Percentiles rank a stretch among this genome's conserved stretches.
phyloP scores from a whole-genome alignment of 352 stramenopile species.

The Phytophthora sp. region DNA sequence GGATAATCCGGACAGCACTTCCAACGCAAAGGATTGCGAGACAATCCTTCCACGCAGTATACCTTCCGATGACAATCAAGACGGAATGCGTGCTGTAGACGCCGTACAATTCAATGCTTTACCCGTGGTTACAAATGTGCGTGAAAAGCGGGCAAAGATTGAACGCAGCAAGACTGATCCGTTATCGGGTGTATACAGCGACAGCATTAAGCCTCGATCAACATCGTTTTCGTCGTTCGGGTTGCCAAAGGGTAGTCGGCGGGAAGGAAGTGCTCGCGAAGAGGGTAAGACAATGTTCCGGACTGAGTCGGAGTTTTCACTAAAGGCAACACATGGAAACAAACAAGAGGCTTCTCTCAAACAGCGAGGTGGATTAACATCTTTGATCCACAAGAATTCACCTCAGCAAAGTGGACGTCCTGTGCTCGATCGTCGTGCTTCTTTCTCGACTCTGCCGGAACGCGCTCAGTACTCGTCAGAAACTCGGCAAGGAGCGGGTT shows the following conservation, averaged over 20 bases:
- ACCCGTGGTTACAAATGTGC: conserved; percentile 3
- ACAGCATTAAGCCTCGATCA: conserved; percentile 40
- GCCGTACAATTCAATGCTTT: not conserved
- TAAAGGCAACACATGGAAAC: conserved; percentile 15
- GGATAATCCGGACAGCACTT: not conserved
- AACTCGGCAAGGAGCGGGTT: conserved; percentile 5
- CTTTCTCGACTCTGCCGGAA: conserved; percentile 40
- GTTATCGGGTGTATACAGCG: conserved; percentile 10
- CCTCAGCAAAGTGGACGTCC: conserved; percentile 25
- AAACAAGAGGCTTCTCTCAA: conserved; percentile 24
- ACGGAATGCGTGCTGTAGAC: conserved; percentile 11
- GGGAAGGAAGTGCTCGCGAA: conserved; percentile 14
- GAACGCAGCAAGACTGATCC: conserved; percentile 31
- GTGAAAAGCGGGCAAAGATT: conserved; percentile 31
- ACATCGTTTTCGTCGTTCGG: conserved; percentile 47
- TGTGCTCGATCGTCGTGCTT: conserved; percentile 56
- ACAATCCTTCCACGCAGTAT: not conserved
- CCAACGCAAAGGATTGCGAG: not conserved
- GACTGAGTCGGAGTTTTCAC: conserved; percentile 6
- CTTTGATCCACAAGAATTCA: conserved; percentile 27
- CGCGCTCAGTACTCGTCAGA: conserved; percentile 18
- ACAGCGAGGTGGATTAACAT: conserved; percentile 19
- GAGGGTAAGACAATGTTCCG: conserved; percentile 10
- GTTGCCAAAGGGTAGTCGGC: conserved; percentile 4
- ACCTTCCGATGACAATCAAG: not conserved